Conservation (phyloP, 345 rosid genomes). For the Hevea brasiliensis region DNA sequence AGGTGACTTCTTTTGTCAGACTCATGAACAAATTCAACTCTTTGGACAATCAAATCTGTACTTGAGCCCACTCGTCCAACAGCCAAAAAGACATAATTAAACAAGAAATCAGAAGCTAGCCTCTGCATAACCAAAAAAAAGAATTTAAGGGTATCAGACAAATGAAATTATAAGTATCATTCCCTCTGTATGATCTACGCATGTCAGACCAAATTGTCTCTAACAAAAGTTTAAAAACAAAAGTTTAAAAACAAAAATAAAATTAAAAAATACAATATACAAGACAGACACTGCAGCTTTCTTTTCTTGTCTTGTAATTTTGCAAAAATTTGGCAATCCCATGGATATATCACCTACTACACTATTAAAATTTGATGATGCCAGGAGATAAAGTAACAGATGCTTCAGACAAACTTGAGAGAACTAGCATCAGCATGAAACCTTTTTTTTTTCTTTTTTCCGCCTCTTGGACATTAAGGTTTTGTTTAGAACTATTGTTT, state of each 20-base stretch:
- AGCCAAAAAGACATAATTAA: slow-evolving; percentile 79
- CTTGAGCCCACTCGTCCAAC: slow-evolving; percentile 99
- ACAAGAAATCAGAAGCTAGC: slow-evolving; percentile 88
- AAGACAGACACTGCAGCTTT: background rate
- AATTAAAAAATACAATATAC: too few relatives aligned
- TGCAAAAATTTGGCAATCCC: background rate
- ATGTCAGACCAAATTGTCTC: slow-evolving; percentile 6
- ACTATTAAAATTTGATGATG: background rate
- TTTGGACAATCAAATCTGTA: slow-evolving; percentile 94
- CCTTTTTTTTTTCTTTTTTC: too few relatives aligned
- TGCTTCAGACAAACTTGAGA: background rate
- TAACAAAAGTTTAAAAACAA: background rate
- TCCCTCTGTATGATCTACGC: background rate
- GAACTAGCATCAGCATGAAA: background rate
- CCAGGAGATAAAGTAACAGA: too few relatives aligned
- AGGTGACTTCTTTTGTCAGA: slow-evolving; percentile 98
- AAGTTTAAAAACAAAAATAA: too few relatives aligned
- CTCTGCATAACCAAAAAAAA: slow-evolving; percentile 52
- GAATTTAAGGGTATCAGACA: background rate
- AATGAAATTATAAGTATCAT: background rate
- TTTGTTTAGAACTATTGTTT: too few relatives aligned
- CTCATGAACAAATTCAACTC: slow-evolving; percentile 92
- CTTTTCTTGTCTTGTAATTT: too few relatives aligned
- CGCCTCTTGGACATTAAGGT: too few relatives aligned
- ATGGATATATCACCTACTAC: background rate